A percentile compares a stretch with the other conserved stretches of the same genome.
Evolutionary conservation across 257 asterid genomes (phyloP).

Genomic region (Rhazya stricta): DNA sequence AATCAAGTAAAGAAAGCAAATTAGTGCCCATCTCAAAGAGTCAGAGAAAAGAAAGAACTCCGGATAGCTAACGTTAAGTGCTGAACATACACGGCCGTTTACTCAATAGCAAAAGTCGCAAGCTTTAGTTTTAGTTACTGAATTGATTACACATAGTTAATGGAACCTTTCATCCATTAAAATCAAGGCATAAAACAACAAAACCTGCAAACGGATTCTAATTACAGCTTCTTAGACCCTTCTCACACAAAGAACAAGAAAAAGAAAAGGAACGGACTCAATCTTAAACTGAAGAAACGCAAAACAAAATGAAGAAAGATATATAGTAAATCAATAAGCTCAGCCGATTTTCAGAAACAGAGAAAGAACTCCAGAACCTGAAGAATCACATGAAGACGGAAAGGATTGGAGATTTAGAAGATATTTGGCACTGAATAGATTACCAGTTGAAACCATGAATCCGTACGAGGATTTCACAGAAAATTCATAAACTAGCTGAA

Average conservation of each 20-base stretch:
- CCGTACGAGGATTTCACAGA: not conserved
- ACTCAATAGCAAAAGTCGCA: not conserved
- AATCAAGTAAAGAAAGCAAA: slow-evolving; percentile 22
- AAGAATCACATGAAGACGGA: not conserved
- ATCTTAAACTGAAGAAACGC: not conserved
- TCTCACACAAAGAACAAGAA: not conserved
- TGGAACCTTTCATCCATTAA: not conserved
- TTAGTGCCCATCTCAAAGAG: slow-evolving; percentile 14
- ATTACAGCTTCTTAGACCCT: slow-evolving; percentile 1
- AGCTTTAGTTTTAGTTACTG: not conserved
- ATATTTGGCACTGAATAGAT: not conserved
- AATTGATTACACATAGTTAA: not conserved
- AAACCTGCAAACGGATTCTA: not conserved
- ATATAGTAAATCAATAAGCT: not conserved
- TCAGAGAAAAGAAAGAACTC: slow-evolving; percentile 18
- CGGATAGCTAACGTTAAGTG: slow-evolving; percentile 1
- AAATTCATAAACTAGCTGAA: not conserved
- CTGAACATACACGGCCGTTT: not conserved
- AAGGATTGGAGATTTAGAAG: slow-evolving; percentile 5
- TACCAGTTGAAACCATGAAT: not conserved
- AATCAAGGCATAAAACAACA: not conserved
- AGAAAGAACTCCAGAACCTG: slow-evolving; percentile 9
- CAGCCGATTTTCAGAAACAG: not conserved
- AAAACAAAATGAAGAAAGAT: not conserved
- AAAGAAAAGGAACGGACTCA: not conserved